phyloP scores from a whole-genome alignment of 257 asterid species.

The Solanum bukasovii region DNA sequence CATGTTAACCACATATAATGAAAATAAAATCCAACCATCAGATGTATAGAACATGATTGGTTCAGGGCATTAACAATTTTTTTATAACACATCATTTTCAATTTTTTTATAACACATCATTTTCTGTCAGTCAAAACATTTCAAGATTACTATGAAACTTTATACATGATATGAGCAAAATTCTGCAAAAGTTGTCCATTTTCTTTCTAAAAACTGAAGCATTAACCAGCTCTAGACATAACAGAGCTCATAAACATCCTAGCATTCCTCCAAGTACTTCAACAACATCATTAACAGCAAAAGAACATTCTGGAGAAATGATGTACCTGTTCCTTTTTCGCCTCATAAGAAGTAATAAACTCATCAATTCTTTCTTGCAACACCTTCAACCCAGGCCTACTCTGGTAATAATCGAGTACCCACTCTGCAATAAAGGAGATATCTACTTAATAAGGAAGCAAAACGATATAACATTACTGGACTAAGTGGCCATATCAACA shows the following conservation, averaged over 20 bases:
- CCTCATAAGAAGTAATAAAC: slow-evolving; percentile 64
- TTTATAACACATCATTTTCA: not conserved
- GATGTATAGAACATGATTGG: not conserved
- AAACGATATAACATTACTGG: not conserved
- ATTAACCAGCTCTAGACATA: not conserved
- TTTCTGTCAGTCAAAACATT: not conserved
- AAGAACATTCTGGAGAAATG: not conserved
- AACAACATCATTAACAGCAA: not conserved
- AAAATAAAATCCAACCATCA: not conserved
- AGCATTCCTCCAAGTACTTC: not conserved
- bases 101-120: not conserved
- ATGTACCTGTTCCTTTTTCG: slow-evolving; percentile 60
- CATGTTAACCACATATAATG: not conserved
- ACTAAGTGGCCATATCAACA: not conserved
- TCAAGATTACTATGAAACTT: not conserved
- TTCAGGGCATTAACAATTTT: not conserved
- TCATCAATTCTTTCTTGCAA: slow-evolving; percentile 84
- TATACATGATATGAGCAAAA: not conserved
- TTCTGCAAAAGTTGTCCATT: not conserved
- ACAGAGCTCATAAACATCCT: not conserved
- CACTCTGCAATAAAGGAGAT: slow-evolving; percentile 46
- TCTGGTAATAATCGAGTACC: slow-evolving; percentile 56
- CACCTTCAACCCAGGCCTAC: slow-evolving; percentile 64
- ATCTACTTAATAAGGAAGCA: not conserved
- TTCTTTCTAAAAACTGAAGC: not conserved